Conservation (phyloP, 2,329 filamentous ascomycete species). For the Nemania diffusa region DNA sequence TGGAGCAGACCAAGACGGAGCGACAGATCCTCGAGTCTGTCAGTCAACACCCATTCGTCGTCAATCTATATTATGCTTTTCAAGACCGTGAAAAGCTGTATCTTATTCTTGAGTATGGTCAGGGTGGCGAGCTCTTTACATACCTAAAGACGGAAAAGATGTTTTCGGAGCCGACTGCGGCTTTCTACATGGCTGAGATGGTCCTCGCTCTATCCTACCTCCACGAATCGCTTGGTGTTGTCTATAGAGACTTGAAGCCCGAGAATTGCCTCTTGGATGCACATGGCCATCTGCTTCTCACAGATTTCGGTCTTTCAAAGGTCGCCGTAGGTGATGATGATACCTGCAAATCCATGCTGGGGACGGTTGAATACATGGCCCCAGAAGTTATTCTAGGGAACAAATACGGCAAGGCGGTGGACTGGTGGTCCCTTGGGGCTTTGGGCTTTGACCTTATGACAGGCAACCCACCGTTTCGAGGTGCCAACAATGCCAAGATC, state of each 20-base stretch:
- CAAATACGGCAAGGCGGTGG: conserved; percentile 92
- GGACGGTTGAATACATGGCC: conserved; percentile 99
- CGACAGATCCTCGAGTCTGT: conserved; percentile 94
- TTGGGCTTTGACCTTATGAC: conserved; percentile 93
- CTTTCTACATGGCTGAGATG: conserved; percentile 99
- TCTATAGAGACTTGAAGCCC: conserved; percentile 97
- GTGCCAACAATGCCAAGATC: conserved; percentile 91
- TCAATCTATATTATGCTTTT: conserved; percentile 98
- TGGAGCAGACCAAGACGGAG: conserved; percentile 98
- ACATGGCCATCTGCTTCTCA: conserved; percentile 91
- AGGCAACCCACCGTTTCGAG: conserved; percentile 89
- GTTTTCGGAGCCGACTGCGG: conserved; percentile 88
- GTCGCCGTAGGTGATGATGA: conserved; percentile 79
- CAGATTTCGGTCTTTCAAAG: conserved; percentile 97
- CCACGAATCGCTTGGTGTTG: conserved; percentile 89
- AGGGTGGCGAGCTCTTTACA: conserved; percentile 96
- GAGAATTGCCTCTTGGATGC: conserved; percentile 95
- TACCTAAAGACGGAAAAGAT: conserved; percentile 93
- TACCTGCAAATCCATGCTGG: conserved; percentile 87
- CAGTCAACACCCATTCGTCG: conserved; percentile 95
- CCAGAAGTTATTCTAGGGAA: conserved; percentile 91
- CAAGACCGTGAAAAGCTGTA: conserved; percentile 98
- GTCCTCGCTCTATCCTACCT: conserved; percentile 92
- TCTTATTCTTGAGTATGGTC: conserved; percentile 95
- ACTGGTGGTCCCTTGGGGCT: conserved; percentile 98